Conservation (phyloP, 1,284 basidiomycete species). For the Stygiomarasmius scandens region DNA sequence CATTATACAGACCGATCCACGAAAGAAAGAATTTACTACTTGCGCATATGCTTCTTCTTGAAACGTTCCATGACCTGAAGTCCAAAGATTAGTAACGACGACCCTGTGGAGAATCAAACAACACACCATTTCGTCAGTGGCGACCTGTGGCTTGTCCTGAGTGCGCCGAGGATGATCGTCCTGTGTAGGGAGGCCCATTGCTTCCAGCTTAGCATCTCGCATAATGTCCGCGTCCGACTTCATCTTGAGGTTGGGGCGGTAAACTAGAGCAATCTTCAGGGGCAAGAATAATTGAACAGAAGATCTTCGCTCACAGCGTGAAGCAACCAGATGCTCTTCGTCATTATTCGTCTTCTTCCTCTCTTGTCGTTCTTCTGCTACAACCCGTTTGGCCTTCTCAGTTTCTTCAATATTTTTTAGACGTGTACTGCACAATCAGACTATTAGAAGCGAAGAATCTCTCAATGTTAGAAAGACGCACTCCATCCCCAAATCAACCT, state of each 20-base stretch:
- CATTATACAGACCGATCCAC: not conserved
- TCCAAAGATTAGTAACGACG: not conserved
- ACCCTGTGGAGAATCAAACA: slow-evolving; percentile 16
- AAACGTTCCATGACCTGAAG: slow-evolving; percentile 82
- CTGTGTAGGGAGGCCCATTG: slow-evolving; percentile 71
- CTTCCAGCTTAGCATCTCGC: slow-evolving; percentile 81
- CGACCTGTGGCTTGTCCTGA: slow-evolving; percentile 70
- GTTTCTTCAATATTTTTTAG: slow-evolving; percentile 96
- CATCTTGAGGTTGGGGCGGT: slow-evolving; percentile 74
- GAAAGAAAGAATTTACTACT: slow-evolving; percentile 36
- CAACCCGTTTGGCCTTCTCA: slow-evolving; percentile 88
- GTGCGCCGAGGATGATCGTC: slow-evolving; percentile 53
- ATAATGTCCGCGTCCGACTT: slow-evolving; percentile 88
- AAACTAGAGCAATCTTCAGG: slow-evolving; percentile 55
- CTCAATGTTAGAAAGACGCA: slow-evolving; percentile 45
- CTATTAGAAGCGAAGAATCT: not conserved
- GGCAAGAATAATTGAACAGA: not conserved
- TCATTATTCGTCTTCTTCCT: slow-evolving; percentile 60
- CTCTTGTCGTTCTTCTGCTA: slow-evolving; percentile 74
- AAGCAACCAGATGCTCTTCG: slow-evolving; percentile 78
- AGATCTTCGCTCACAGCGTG: slow-evolving; percentile 69
- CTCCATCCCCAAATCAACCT: slow-evolving; percentile 98
- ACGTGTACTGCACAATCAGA: slow-evolving; percentile 61
- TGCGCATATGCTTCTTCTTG: slow-evolving; percentile 86
- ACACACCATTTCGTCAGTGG: slow-evolving; percentile 87